A percentile compares a stretch with the other conserved stretches of the same genome.
Evolutionary conservation across 192 early-diverging fungal genomes (phyloP).

Genomic region (Rhizophagus clarus): DNA sequence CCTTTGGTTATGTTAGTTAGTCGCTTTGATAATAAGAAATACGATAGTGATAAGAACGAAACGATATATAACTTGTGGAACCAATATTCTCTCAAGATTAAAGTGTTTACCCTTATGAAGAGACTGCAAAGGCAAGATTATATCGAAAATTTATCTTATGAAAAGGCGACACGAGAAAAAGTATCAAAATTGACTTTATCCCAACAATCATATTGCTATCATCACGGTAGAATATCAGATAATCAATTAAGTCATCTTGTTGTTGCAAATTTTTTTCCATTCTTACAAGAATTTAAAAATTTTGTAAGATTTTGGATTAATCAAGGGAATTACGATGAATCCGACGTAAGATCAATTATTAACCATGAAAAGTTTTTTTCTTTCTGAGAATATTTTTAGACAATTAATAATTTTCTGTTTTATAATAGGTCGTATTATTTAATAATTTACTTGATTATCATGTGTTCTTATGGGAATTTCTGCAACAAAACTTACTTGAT

Average conservation of each 20-base stretch:
- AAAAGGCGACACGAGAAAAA: constrained; percentile 30
- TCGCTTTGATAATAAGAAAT: neutral
- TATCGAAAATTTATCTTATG: constrained; percentile 28
- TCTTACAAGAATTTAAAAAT: constrained; percentile 35
- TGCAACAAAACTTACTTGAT: constrained; percentile 37
- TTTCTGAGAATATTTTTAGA: neutral
- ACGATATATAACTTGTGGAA: constrained; percentile 2
- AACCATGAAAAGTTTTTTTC: neutral
- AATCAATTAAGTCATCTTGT: constrained; percentile 47
- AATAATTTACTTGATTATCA: constrained; percentile 55
- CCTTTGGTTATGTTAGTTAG: neutral
- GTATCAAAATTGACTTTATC: constrained; percentile 35
- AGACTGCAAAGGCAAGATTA: constrained; percentile 37
- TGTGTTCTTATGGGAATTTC: constrained; percentile 54
- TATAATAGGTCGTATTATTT: constrained; percentile 30
- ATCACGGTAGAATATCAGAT: constrained; percentile 42
- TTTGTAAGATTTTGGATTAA: constrained; percentile 37
- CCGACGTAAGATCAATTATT: constrained; percentile 18
- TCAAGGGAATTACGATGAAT: constrained; percentile 18
- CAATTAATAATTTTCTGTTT: neutral
- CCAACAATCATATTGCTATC: constrained; percentile 50
- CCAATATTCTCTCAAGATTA: constrained; percentile 3
- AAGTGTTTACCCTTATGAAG: constrained; percentile 34
- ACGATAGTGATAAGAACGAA: neutral
- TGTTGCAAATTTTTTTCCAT: constrained; percentile 48